Evolutionary conservation across 2,329 filamentous ascomycete genomes (phyloP), one percentile per base, ranked within the genome.

Genomic region (Phoma sp.): DNA sequence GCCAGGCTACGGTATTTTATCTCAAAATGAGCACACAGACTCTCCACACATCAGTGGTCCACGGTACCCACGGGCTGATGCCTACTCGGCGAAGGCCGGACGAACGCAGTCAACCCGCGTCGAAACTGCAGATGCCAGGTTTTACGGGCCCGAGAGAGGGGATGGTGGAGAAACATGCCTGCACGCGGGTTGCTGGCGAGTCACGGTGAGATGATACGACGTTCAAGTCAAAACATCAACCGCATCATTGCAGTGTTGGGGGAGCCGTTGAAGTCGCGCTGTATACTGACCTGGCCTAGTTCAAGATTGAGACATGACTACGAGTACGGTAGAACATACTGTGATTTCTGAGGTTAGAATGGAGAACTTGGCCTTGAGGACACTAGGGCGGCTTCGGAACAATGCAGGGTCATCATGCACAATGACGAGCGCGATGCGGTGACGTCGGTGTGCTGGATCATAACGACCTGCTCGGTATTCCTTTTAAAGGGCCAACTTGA

Each of bases 401-500:
- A 33, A 57, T 49, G 54, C 58, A 65, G 62, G 62, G 61, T 61
- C 55, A 57, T 46, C 47, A 62, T 69, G 68, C 69, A 65, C 52
- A 51, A 64, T 71, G 69, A 72, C 67, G 68, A 65, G 45, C 42
- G 22, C 30, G 30, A 44, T 51, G 52, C 59, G 38, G 59, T 70
- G 67, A 73, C 69, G 68, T 69, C 54, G 52, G 55, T 42, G 55
- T 47, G 35, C 43, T 58, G 58, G 63, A 66, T 63, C 62, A 48
- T 57, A 59, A 51, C 49, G 47, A 27, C n/a, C 40, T 18, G 40
- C 41, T 41, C 43, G 57, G 47, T 29, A 7, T 9, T 55, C 53
- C 40, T 62, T 62, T 66, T 61, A 62, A 65, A 55, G 56, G 44
- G 42, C 47, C 52, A 29, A 51, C 49, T 36, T 58, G 54, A 56